Evolutionary conservation across 768 basidiomycete genomes (phyloP), one percentile per base, ranked within the genome.

Genomic region (Glaciozyma antarctica): DNA sequence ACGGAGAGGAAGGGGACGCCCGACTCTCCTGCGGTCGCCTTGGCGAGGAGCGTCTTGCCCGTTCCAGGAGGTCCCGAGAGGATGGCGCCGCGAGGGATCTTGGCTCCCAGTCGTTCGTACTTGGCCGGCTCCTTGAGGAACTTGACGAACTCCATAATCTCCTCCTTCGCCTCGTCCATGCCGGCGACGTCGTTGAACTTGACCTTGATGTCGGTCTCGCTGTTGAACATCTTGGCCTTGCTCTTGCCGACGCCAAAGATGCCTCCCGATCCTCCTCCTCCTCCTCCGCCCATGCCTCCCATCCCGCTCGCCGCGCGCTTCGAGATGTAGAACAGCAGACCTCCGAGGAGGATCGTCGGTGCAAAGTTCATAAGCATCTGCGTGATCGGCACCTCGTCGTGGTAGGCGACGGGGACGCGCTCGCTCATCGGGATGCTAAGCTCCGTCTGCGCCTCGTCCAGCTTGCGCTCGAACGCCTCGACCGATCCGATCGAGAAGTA

Each of bases 101-200:
- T 98, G 65, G 95, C 95, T 65, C 95, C 95, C 48, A 99, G 83
- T 71, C 86, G 90, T 79, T 97, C 90, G 79, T 95, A 99, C 76
- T 87, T 88, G 38, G 84, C 79, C 17, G 95, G 95, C 63, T 98
- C 88, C 79, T 97, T 97, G 74, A 99, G 81, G 81, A 99, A 98
- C 73, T 95, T 93, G 76, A 99, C 95, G 72, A 98, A 99, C 76
- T 99, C 95, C 90, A 98, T 94, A 73, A 99, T 94, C 79, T 99
- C 95, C 80, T 93, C 89, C 81, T 99, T 99, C 52, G 93, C 95
- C 78, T 99, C 95, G 78, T 99, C 95, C 94, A 98, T 98, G 45
- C 95, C 95, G 19, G 95, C 95, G 22, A 99, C 90, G 75, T 99
- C 92, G 78, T 86, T 86, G 80, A 99, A 99, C 76, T 88, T 88